Conservation (phyloP, 768 basidiomycete genomes). For the Tylopilus sp. region DNA sequence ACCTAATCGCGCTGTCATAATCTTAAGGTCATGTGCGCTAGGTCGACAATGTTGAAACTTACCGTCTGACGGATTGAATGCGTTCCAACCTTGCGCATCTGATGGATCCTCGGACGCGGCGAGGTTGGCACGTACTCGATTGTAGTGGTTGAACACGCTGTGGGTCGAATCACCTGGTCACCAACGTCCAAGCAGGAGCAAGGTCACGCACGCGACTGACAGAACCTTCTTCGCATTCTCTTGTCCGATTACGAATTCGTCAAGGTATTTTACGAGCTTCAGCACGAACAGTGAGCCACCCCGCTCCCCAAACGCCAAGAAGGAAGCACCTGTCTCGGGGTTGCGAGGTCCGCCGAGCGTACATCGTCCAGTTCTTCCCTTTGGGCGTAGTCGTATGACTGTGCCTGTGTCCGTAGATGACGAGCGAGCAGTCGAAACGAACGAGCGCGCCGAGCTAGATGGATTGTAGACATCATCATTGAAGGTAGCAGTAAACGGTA, state of each 20-base stretch:
- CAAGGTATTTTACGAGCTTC: conserved; percentile 80
- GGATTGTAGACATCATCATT: conserved; percentile 22
- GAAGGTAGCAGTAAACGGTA: neutral
- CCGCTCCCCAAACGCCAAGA: neutral
- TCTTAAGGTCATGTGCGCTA: neutral
- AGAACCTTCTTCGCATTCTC: conserved; percentile 90
- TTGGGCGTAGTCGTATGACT: conserved; percentile 39
- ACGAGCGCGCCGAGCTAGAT: conserved; percentile 25
- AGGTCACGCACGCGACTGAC: conserved; percentile 91
- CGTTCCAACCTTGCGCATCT: conserved; percentile 28
- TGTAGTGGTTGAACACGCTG: conserved; percentile 95
- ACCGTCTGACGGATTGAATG: conserved; percentile 27
- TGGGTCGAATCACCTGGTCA: neutral
- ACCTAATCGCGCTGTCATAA: conserved; percentile 33
- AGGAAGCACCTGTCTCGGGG: conserved; percentile 47
- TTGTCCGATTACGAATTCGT: conserved; percentile 90
- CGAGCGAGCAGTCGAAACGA: conserved; percentile 31
- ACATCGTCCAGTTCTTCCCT: conserved; percentile 33
- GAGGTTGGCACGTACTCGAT: conserved; percentile 75
- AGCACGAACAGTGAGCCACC: conserved; percentile 8
- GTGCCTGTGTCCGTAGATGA: conserved; percentile 55
- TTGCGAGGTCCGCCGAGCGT: conserved; percentile 52
- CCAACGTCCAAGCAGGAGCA: neutral
- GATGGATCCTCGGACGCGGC: conserved; percentile 43
- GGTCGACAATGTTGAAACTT: conserved; percentile 5